Evolutionary conservation across 2,329 filamentous ascomycete genomes (phyloP).

Genomic region (Aspergillus eucalypticola): DNA sequence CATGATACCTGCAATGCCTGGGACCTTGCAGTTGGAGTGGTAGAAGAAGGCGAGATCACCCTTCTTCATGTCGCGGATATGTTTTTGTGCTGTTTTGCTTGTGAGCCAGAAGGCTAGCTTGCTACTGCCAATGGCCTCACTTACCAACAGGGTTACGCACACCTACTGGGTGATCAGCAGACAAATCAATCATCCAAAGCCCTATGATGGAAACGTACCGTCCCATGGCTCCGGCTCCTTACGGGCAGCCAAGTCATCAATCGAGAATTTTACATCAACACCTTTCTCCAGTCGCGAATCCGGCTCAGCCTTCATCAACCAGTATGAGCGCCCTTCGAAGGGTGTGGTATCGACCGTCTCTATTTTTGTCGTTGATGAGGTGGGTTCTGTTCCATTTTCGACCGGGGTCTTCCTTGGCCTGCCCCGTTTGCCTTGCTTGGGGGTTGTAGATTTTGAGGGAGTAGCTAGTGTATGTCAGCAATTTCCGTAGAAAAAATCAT

Average conservation of each 20-base stretch:
- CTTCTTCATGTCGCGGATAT: conserved; percentile 85
- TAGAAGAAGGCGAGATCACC: conserved; percentile 97
- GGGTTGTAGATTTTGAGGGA: conserved; percentile 18
- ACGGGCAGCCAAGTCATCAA: conserved; percentile 78
- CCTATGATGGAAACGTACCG: conserved; percentile 56
- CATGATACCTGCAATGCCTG: conserved; percentile 85
- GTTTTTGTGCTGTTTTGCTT: conserved; percentile 68
- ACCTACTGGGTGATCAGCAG: conserved; percentile 32
- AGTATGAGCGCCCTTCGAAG: conserved; percentile 55
- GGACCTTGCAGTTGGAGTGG: conserved; percentile 88
- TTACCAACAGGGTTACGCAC: conserved; percentile 48
- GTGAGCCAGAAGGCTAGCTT: neutral
- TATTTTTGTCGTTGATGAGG: conserved; percentile 19
- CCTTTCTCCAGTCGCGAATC: conserved; percentile 84
- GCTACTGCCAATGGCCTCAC: conserved; percentile 11
- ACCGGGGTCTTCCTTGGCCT: conserved; percentile 26
- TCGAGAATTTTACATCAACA: conserved; percentile 87
- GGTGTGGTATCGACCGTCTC: conserved; percentile 15
- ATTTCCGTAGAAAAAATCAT: neutral
- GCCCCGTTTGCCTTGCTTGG: conserved; percentile 25
- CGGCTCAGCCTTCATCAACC: conserved; percentile 87
- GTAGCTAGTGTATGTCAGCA: conserved; percentile 15
- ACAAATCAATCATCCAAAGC: neutral
- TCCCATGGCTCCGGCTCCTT: conserved; percentile 86
- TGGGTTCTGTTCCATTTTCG: conserved; percentile 20